phyloP scores from a whole-genome alignment of 73 alveolate species.

The Durusdinium trenchii region DNA sequence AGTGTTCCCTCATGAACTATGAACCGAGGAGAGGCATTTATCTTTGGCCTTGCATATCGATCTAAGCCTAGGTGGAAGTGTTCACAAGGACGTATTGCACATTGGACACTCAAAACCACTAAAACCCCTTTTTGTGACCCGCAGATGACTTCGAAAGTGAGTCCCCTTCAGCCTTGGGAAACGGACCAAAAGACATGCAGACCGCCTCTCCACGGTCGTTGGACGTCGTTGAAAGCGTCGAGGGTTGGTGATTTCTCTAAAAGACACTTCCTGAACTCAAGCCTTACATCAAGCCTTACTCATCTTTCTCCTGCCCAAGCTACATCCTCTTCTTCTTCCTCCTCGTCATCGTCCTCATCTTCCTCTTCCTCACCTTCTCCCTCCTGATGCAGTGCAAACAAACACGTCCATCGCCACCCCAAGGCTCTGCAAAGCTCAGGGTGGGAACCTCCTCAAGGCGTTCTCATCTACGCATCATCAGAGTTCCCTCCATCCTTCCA shows the following conservation, averaged over 20 bases:
- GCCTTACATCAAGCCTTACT: neutral
- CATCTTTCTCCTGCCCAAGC: neutral
- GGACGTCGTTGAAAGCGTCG: too few relatives aligned
- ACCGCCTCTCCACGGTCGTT: too few relatives aligned
- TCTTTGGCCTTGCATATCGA: neutral
- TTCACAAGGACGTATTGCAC: too few relatives aligned
- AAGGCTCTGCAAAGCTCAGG: neutral
- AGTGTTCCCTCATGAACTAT: neutral
- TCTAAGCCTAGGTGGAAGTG: neutral
- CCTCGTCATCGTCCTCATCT: slow-evolving; percentile 71
- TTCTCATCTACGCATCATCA: neutral
- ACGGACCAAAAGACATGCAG: too few relatives aligned
- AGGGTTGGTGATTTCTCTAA: neutral
- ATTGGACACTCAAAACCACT: too few relatives aligned
- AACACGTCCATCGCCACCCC: neutral
- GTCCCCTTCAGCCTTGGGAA: too few relatives aligned
- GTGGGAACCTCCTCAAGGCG: neutral
- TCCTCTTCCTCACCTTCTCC: slow-evolving; percentile 92
- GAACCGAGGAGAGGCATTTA: neutral
- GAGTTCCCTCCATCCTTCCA: neutral
- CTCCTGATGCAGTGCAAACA: slow-evolving; percentile 1
- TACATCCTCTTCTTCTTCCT: slow-evolving; percentile 63
- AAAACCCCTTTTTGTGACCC: too few relatives aligned
- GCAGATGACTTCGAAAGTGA: too few relatives aligned
- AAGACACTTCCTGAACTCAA: neutral